Evolutionary conservation across 2,329 filamentous ascomycete genomes (phyloP).

Genomic region (Botrytis fabae): DNA sequence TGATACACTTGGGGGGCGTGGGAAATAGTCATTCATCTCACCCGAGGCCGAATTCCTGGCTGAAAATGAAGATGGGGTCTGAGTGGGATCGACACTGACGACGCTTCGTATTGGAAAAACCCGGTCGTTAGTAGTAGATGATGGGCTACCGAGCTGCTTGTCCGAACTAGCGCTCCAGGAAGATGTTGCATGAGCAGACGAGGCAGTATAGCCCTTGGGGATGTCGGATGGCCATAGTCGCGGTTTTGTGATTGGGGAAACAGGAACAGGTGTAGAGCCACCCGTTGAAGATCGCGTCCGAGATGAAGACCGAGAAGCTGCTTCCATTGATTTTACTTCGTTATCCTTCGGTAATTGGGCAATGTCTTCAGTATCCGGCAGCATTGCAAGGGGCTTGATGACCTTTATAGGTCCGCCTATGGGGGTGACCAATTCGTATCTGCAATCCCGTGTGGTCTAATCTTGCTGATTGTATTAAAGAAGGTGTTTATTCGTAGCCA

Average conservation of each 20-base stretch:
- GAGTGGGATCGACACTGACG: slow-evolving; percentile 35
- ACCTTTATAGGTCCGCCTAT: slow-evolving; percentile 10
- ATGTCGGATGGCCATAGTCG: slow-evolving; percentile 21
- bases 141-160: slow-evolving; percentile 30
- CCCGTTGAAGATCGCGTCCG: slow-evolving; percentile 2
- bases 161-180: slow-evolving; percentile 30
- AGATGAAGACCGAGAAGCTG: slow-evolving; percentile 11
- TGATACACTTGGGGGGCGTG: slow-evolving; percentile 15
- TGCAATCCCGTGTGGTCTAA: not conserved
- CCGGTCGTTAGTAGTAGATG: slow-evolving; percentile 28
- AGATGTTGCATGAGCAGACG: slow-evolving; percentile 22
- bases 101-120: slow-evolving; percentile 39
- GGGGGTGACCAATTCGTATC: slow-evolving; percentile 7
- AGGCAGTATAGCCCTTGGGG: slow-evolving; percentile 4
- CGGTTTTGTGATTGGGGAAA: slow-evolving; percentile 15
- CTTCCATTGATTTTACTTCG: slow-evolving; percentile 1
- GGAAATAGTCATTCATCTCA: slow-evolving; percentile 33
- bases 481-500: not conserved
- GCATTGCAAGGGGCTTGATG: slow-evolving; percentile 15
- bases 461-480: not conserved
- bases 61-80: slow-evolving; percentile 31
- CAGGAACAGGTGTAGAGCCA: not conserved
- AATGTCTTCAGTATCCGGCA: not conserved
- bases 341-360: not conserved
- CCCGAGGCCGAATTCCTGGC: slow-evolving; percentile 22